phyloP scores from a whole-genome alignment of 345 rosid genomes.

The Barbarea vulgaris region DNA sequence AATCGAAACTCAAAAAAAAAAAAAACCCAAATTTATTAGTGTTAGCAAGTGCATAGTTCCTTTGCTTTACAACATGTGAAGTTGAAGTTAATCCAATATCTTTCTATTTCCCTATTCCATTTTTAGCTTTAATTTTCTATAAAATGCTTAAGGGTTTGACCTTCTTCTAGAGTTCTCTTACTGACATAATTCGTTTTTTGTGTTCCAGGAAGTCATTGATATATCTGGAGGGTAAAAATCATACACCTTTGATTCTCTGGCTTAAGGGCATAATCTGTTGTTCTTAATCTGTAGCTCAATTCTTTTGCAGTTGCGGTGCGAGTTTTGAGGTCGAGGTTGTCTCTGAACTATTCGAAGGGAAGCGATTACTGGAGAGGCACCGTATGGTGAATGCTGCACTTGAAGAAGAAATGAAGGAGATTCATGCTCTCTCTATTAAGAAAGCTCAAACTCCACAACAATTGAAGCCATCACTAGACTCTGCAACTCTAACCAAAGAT shows the following conservation, averaged over 20 bases:
- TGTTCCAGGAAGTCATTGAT: conserved; percentile 79
- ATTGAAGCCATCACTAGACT: conserved; percentile 67
- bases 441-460: conserved; percentile 78
- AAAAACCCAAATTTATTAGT: background rate
- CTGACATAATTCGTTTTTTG: background rate
- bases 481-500: conserved; percentile 40
- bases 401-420: conserved; percentile 88
- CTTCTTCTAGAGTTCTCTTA: background rate
- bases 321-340: conserved; percentile 77
- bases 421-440: conserved; percentile 93
- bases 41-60: background rate
- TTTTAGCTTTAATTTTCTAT: background rate
- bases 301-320: conserved; percentile 71
- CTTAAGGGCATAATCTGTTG: background rate
- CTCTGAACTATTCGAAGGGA: conserved; percentile 80
- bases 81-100: background rate
- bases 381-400: conserved; percentile 80
- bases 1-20: background rate
- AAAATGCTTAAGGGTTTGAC: background rate
- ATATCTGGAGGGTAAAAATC: conserved; percentile 88
- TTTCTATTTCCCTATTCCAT: background rate
- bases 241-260: background rate
- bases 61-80: background rate
- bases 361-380: conserved; percentile 89
- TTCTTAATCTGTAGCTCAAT: background rate